Evolutionary conservation across 192 early-diverging fungal species (phyloP), one percentile per base, ranked within the genome.

Genomic region (Backusella morwellensis): DNA sequence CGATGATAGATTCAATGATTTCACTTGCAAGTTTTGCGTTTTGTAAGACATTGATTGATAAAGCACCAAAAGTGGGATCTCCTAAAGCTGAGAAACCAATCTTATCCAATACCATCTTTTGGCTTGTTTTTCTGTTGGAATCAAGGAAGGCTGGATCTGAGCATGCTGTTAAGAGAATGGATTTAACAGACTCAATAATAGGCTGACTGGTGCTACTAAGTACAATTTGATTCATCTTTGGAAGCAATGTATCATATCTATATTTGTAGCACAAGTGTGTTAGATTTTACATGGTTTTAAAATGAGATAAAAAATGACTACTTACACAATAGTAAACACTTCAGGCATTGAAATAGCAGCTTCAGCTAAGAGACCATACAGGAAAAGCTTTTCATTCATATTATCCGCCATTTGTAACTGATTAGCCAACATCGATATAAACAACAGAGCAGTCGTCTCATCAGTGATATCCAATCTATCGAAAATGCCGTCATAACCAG

Each of bases 321-420:
- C 90, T 90, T 90, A 94, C 89, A 95, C 83, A 23, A 93, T 76
- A 9, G 86, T 78, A 82, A 95, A 92, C 35, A 92, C 87, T 63
- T 95, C 90, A n/a, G 93, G 94, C 21, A 89, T 84, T 12, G 88
- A 81, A 19, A 86, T 79, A 1, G 94, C 90, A 70, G 90, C 91
- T 81, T 96, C 94, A 38, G 92, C 89, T 23, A 96, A 78, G 78
- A 93, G 89, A 3, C 90, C 90, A 70, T 95, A 96, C 21, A 96
- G 82, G 76, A 92, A 93, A 40, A 92, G 66, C 17, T 86, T 81
- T 85, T 96, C 94, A 19, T 86, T 80, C 68, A 94, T 94, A 34
- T 87, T 87, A 66, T 96, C 93, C 0, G 92, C 86, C 59, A 83
- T 88, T 73, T 95, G 88, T 42, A 96, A 81, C 84, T 94, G 88